These are phyloP conservation scores for Fonsecaea monophora DNA, from an alignment of 2,329 filamentous ascomycete genomes.

Conservation along the genomic window DNA sequence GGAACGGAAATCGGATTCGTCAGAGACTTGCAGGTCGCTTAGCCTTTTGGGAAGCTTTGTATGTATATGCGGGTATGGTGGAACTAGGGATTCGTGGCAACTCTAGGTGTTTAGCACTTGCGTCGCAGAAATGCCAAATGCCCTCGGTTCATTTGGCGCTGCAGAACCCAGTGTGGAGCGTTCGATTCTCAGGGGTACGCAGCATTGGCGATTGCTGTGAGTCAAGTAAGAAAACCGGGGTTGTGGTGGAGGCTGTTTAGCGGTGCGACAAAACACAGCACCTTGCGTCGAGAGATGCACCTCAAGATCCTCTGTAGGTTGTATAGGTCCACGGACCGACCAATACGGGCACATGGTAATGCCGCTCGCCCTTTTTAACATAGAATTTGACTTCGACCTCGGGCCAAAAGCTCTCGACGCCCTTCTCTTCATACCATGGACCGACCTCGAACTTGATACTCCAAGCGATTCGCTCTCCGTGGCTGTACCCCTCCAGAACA, in stretches of 20 bases:
- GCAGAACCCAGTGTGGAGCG: constrained; percentile 13
- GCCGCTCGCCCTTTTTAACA: constrained; percentile 56
- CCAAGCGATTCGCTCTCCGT: constrained; percentile 53
- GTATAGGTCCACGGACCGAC: constrained; percentile 60
- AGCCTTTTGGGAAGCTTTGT: constrained; percentile 11
- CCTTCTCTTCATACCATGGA: constrained; percentile 55
- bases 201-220: constrained; percentile 16
- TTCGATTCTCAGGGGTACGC: constrained; percentile 11
- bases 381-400: constrained; percentile 59
- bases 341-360: constrained; percentile 60
- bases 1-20: constrained; percentile 7
- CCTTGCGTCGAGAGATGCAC: constrained; percentile 6
- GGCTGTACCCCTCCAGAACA: constrained; percentile 38
- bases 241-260: constrained; percentile 10
- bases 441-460: constrained; percentile 55
- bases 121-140: constrained; percentile 11
- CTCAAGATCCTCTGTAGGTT: constrained; percentile 57
- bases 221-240: background rate
- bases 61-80: constrained; percentile 20
- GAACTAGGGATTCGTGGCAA: constrained; percentile 18
- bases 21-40: constrained; percentile 9
- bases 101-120: constrained; percentile 3
- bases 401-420: constrained; percentile 59
- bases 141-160: constrained; percentile 7
- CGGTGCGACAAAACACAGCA: background rate